A percentile compares a stretch with the other conserved stretches of the same genome.
phyloP scores from a whole-genome alignment of 1,284 basidiomycete species.

The Fomitopsis schrenkii region DNA sequence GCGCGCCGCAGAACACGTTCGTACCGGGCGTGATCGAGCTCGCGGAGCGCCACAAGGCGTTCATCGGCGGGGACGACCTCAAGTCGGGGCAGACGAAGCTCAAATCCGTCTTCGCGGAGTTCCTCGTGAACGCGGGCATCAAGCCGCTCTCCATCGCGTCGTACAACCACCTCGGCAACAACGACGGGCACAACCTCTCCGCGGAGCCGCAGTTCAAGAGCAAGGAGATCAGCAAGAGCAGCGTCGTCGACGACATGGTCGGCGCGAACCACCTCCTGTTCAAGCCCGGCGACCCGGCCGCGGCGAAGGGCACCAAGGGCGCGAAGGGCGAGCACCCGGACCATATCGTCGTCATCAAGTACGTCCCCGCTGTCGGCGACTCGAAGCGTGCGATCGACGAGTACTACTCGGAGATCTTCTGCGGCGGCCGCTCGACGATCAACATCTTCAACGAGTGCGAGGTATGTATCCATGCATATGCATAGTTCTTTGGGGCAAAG shows the following conservation, averaged over 20 bases:
- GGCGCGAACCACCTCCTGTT: conserved; percentile 87
- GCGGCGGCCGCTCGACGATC: conserved; percentile 77
- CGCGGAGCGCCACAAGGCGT: conserved; percentile 85
- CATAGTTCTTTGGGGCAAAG: too few species aligned
- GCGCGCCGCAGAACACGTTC: conserved; percentile 99
- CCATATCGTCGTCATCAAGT: conserved; percentile 96
- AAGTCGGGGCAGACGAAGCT: conserved; percentile 95
- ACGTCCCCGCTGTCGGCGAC: conserved; percentile 92
- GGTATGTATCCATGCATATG: conserved; percentile 32
- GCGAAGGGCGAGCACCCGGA: conserved; percentile 93
- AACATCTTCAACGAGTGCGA: conserved; percentile 98
- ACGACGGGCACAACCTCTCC: conserved; percentile 92
- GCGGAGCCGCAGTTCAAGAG: conserved; percentile 95
- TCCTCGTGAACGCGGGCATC: conserved; percentile 98
- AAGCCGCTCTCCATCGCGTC: conserved; percentile 96
- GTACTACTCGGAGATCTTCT: conserved; percentile 95
- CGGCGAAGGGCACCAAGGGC: conserved; percentile 56
- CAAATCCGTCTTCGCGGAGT: conserved; percentile 95
- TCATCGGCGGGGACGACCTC: conserved; percentile 98
- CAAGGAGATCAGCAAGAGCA: conserved; percentile 98
- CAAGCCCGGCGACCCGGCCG: conserved; percentile 65
- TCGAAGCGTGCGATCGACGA: conserved; percentile 98
- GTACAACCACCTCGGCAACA: conserved; percentile 99
- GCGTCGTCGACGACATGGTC: conserved; percentile 98
- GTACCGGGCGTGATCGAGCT: conserved; percentile 94